Base-by-base conservation (phyloP, 495 filamentous ascomycete genomes). In the Podospora pseudopauciseta region DNA sequence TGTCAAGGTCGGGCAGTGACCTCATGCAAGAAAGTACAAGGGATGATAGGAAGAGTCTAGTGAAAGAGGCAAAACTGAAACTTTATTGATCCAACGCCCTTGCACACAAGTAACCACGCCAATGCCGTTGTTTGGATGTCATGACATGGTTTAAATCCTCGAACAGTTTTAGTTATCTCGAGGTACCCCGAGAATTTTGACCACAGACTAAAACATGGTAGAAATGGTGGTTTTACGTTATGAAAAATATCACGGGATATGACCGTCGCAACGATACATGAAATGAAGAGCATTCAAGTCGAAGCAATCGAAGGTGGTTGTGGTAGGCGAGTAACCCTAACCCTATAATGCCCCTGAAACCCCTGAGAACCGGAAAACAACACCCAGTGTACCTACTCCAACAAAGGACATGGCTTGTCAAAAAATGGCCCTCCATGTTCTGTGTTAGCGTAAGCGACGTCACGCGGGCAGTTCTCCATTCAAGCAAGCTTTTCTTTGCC, bases 1-100 rank as follows among this genome's bases (percentile, higher is more conserved):
- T 64, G 74, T 77, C 0, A 73, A 65, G 65, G 72, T 76, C 1
- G 67, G 73, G 63, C 60, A 20, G 13, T 32, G 39, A 27, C 27
- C 5, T 19, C 16, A 20, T 18, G 26, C 18, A 23, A 20, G 18
- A 23, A 49, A 11, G 39, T 18, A 16, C 2, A 49, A 13, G 39
- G 15, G 15, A 11, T 49, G 13, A 9, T 11, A 49, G 13, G 39
- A 3, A 18, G 5, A 49, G 39, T 49, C 39, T 49, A 49, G 39
- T 49, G 6, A 49, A 16, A 32, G 30, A 32, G 7, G 23, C 23
- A 23, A 23, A 23, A 23, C 23, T 23, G 23, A 23, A 23, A 23
- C 1, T 23, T 23, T 23, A 23, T 23, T 23, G 23, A 23, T 23
- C 1, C 23, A 23, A 23, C 23, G 23, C 23, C 1, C 23, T 23